A percentile compares a stretch with the other conserved stretches of the same genome.
Evolutionary conservation across 2,329 filamentous ascomycete genomes (phyloP).

Genomic region (Bipolaris zeicola): DNA sequence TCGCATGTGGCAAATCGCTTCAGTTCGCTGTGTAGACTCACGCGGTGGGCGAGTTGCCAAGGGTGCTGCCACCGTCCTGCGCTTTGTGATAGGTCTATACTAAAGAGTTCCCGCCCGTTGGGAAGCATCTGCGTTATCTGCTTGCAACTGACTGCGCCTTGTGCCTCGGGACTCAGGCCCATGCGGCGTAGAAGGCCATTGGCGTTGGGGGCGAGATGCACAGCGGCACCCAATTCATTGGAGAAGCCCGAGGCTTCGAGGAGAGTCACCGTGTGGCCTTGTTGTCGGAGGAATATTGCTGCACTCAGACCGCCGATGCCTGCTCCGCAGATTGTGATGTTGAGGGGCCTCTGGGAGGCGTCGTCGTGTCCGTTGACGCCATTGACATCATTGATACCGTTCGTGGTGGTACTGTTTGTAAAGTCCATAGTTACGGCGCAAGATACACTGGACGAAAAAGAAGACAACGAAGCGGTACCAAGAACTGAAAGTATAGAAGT

Average conservation of each 20-base stretch:
- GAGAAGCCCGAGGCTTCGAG: constrained; percentile 59
- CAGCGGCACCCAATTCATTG: constrained; percentile 63
- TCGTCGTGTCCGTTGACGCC: not conserved
- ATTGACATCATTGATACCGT: not conserved
- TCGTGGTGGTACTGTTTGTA: constrained; percentile 11
- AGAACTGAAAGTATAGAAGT: not conserved
- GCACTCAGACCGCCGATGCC: constrained; percentile 62
- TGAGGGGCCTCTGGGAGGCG: constrained; percentile 42
- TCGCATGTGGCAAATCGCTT: constrained; percentile 54
- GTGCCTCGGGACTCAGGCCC: constrained; percentile 50
- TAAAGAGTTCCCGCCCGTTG: constrained; percentile 45
- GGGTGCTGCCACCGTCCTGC: constrained; percentile 58
- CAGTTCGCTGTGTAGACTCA: constrained; percentile 59
- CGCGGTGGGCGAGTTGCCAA: constrained; percentile 62
- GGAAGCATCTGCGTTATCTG: constrained; percentile 48
- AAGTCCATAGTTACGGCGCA: constrained; percentile 22
- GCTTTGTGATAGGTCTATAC: constrained; percentile 44
- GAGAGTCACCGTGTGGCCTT: constrained; percentile 35
- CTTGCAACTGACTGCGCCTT: constrained; percentile 43
- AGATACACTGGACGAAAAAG: not conserved
- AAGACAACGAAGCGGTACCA: not conserved
- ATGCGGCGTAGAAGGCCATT: constrained; percentile 61
- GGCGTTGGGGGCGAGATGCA: constrained; percentile 67
- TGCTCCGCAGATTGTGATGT: constrained; percentile 48
- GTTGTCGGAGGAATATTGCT: constrained; percentile 59